These are phyloP conservation scores for Pleurotus djamor DNA, from an alignment of 768 basidiomycete species.

Conservation along the genomic window DNA sequence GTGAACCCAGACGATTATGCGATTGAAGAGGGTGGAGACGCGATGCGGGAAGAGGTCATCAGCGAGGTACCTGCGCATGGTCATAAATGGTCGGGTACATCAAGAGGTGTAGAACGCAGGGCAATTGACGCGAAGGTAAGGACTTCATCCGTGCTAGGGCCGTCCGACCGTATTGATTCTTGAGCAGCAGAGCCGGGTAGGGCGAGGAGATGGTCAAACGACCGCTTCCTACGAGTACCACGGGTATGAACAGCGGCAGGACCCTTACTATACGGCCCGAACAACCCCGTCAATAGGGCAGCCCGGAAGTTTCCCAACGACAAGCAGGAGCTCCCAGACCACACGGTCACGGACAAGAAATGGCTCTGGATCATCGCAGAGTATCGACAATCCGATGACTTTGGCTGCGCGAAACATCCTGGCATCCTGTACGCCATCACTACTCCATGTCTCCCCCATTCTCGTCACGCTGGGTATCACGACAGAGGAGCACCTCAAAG, in stretches of 20 bases:
- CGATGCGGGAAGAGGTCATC: slow-evolving; percentile 17
- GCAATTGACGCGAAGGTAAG: background rate
- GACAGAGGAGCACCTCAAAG: slow-evolving; percentile 58
- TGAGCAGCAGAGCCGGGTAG: background rate
- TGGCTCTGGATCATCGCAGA: background rate
- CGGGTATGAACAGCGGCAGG: background rate
- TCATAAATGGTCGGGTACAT: background rate
- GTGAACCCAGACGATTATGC: slow-evolving; percentile 31
- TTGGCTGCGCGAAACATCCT: slow-evolving; percentile 33
- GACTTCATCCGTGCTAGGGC: background rate
- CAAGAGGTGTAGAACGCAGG: background rate
- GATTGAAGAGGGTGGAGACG: background rate
- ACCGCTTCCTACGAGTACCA: background rate
- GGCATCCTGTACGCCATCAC: slow-evolving; percentile 60
- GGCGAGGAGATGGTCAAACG: background rate
- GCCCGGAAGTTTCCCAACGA: background rate
- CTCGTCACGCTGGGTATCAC: slow-evolving; percentile 58
- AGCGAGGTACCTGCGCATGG: slow-evolving; percentile 9
- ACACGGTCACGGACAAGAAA: background rate
- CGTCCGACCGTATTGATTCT: background rate
- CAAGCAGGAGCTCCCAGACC: background rate
- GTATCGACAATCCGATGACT: background rate
- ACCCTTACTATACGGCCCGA: background rate
- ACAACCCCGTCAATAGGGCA: background rate
- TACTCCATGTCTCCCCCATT: slow-evolving; percentile 59